phyloP scores from a whole-genome alignment of 2,329 filamentous ascomycete species.

The Ceratocystiopsis minuta region DNA sequence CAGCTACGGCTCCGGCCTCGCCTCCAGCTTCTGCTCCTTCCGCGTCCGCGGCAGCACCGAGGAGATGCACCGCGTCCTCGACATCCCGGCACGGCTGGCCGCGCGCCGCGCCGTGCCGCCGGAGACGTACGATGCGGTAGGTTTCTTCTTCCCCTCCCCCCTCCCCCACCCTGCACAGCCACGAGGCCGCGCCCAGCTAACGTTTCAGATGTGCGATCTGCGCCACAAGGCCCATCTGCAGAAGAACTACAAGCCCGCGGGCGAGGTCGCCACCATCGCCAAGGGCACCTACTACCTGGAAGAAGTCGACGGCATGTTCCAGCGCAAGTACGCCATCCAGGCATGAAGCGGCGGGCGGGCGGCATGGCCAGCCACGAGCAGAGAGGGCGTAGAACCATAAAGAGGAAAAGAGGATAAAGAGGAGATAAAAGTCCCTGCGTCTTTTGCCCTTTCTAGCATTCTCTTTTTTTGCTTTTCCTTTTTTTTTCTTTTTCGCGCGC shows the following conservation, averaged over 20 bases:
- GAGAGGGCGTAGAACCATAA: constrained; percentile 2
- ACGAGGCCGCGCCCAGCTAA: constrained; percentile 8
- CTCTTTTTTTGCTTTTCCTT: constrained; percentile 1
- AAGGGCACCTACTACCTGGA: constrained; percentile 61
- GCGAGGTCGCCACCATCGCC: constrained; percentile 46
- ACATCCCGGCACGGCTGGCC: constrained; percentile 51
- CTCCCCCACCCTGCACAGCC: neutral
- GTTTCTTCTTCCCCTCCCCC: constrained; percentile 13
- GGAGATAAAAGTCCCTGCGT: constrained; percentile 1
- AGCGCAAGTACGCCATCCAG: constrained; percentile 60
- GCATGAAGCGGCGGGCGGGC: constrained; percentile 11
- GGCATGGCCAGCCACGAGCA: neutral
- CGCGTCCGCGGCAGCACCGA: constrained; percentile 55
- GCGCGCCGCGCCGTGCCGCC: constrained; percentile 49
- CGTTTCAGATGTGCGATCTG: constrained; percentile 51
- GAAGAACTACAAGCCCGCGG: constrained; percentile 58
- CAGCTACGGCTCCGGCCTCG: constrained; percentile 64
- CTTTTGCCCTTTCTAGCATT: constrained; percentile 1
- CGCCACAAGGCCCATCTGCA: constrained; percentile 70
- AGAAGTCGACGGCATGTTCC: constrained; percentile 73
- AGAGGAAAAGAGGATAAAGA: constrained; percentile 5
- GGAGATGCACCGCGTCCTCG: constrained; percentile 45
- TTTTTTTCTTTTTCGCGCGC: neutral
- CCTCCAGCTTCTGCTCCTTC: constrained; percentile 54
- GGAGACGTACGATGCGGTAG: constrained; percentile 55